Conservation (phyloP, 768 basidiomycete genomes). For the Lentinula raphanica region DNA sequence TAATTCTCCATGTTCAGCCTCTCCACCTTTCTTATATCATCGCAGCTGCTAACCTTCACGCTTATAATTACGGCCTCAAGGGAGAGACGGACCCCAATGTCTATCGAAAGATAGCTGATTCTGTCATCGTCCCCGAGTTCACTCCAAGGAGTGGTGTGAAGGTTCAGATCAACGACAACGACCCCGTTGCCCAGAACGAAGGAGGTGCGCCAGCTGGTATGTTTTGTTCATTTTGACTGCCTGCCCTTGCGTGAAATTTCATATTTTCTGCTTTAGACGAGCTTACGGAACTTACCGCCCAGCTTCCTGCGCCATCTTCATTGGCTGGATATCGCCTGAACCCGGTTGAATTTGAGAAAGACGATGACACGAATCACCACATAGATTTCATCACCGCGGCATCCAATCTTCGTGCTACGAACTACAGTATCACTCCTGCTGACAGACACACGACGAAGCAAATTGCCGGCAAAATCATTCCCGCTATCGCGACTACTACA, state of each 20-base stretch:
- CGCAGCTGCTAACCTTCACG: constrained; percentile 92
- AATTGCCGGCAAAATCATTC: constrained; percentile 98
- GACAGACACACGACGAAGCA: constrained; percentile 94
- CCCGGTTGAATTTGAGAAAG: constrained; percentile 98
- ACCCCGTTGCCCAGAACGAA: constrained; percentile 65
- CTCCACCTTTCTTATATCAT: constrained; percentile 86
- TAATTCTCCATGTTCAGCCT: constrained; percentile 42
- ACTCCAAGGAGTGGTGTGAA: constrained; percentile 89
- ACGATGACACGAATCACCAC: constrained; percentile 96
- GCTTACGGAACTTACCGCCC: constrained; percentile 49
- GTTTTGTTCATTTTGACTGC: background rate
- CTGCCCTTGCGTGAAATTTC: constrained; percentile 9
- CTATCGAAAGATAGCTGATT: constrained; percentile 81
- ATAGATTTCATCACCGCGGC: constrained; percentile 99
- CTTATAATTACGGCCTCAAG: constrained; percentile 95
- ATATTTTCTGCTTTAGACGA: constrained; percentile 41
- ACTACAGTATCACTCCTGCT: constrained; percentile 84
- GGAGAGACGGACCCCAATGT: constrained; percentile 75
- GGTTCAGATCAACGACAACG: constrained; percentile 90
- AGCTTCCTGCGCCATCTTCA: constrained; percentile 84
- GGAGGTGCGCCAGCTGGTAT: constrained; percentile 13
- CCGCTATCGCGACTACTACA: constrained; percentile 98
- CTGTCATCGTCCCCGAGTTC: constrained; percentile 86
- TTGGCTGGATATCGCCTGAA: constrained; percentile 93
- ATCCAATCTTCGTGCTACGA: constrained; percentile 92